phyloP scores from a whole-genome alignment of 1,284 basidiomycete species.

The Sanghuangporus sanghuang region DNA sequence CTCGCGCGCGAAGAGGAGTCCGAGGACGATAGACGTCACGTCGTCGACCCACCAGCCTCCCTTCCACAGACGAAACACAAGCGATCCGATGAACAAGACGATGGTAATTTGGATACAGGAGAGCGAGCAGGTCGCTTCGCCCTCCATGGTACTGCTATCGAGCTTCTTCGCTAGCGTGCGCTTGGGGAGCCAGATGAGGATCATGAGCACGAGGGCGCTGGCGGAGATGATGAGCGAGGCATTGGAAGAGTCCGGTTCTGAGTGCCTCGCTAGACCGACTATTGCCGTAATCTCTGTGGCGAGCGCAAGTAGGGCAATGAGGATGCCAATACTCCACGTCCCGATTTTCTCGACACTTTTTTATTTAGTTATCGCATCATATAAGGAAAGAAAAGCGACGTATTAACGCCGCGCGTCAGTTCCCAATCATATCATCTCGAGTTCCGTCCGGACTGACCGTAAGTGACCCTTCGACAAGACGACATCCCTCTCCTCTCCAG shows the following conservation, averaged over 20 bases:
- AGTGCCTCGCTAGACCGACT: slow-evolving; percentile 29
- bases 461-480: slow-evolving; percentile 12
- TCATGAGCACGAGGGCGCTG: slow-evolving; percentile 33
- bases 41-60: slow-evolving; percentile 46
- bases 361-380: too few relatives aligned
- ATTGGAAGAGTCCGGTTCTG: slow-evolving; percentile 33
- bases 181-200: slow-evolving; percentile 39
- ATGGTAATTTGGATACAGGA: slow-evolving; percentile 32
- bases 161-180: slow-evolving; percentile 38
- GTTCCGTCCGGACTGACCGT: background rate
- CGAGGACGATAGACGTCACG: slow-evolving; percentile 35
- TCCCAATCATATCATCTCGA: background rate
- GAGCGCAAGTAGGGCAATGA: slow-evolving; percentile 33
- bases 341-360: slow-evolving; percentile 36
- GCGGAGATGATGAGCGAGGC: slow-evolving; percentile 38
- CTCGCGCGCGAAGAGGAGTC: slow-evolving; percentile 38
- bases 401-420: too few relatives aligned
- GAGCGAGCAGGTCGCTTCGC: slow-evolving; percentile 17
- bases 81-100: slow-evolving; percentile 31
- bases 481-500: slow-evolving; percentile 29
- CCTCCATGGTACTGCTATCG: slow-evolving; percentile 32
- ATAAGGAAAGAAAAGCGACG: too few relatives aligned
- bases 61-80: slow-evolving; percentile 33
- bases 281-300: slow-evolving; percentile 33
- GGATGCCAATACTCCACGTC: slow-evolving; percentile 32